Conservation (phyloP, 352 stramenopile species). For the Pythium dissotocum region DNA sequence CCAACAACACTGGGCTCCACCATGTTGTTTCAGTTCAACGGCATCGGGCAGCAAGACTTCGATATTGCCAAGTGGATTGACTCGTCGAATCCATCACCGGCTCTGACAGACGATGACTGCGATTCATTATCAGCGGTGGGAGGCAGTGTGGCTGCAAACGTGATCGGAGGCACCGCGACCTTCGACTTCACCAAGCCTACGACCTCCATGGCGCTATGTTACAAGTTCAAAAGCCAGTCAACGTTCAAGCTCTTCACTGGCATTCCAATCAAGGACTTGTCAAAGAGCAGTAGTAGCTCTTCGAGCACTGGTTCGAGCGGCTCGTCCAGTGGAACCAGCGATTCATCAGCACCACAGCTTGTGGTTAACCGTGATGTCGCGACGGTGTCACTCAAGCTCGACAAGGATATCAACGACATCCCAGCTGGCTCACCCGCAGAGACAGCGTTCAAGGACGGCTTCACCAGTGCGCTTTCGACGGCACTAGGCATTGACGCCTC, state of each 20-base stretch:
- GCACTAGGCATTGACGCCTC: conserved; percentile 51
- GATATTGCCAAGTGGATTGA: conserved; percentile 62
- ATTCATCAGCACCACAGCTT: conserved; percentile 35
- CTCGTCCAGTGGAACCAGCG: conserved; percentile 27
- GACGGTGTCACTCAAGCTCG: conserved; percentile 47
- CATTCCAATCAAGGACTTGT: conserved; percentile 41
- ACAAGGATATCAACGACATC: conserved; percentile 62
- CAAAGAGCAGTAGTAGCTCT: conserved; percentile 18
- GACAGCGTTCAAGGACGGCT: conserved; percentile 46
- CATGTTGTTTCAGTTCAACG: conserved; percentile 65
- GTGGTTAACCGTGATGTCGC: conserved; percentile 50
- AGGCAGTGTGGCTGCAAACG: conserved; percentile 33
- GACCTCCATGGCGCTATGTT: conserved; percentile 50
- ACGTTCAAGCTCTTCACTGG: conserved; percentile 53
- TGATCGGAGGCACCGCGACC: conserved; percentile 42
- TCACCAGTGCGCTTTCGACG: conserved; percentile 34
- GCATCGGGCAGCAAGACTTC: conserved; percentile 59
- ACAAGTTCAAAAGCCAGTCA: conserved; percentile 50
- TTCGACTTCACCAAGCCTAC: conserved; percentile 50
- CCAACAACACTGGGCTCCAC: conserved; percentile 37
- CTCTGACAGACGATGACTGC: conserved; percentile 41
- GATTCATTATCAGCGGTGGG: conserved; percentile 38
- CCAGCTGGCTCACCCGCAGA: conserved; percentile 52
- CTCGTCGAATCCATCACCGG: conserved; percentile 11
- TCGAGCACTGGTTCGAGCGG: neutral